These are phyloP conservation scores for Chlorella sorokiniana DNA, from an alignment of 139 green algal genomes.

Conservation along the genomic window DNA sequence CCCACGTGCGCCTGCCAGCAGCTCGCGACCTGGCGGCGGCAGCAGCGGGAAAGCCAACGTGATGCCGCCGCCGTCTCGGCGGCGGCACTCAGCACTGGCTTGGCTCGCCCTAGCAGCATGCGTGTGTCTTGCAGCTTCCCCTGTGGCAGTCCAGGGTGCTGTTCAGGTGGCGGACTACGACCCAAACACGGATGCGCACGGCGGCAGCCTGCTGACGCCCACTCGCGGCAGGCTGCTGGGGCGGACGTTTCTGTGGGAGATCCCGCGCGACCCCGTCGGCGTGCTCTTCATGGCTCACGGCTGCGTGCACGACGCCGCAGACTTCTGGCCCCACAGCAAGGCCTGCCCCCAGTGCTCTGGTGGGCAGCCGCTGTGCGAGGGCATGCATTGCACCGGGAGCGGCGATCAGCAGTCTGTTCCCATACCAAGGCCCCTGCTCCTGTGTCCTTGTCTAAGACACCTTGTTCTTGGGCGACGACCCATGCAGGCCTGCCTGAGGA, in stretches of 20 bases:
- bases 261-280: conserved; percentile 14
- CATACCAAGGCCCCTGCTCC: too few relatives aligned
- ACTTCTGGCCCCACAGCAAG: conserved; percentile 15
- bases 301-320: conserved; percentile 26
- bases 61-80: too few relatives aligned
- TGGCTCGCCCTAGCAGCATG: too few relatives aligned
- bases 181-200: neutral
- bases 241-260: conserved; percentile 2
- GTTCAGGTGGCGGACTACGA: neutral
- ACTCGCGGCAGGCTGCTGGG: neutral
- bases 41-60: too few relatives aligned
- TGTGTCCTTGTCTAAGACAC: too few relatives aligned
- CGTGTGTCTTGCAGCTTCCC: too few relatives aligned
- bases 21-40: too few relatives aligned
- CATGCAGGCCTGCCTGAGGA: conserved; percentile 28
- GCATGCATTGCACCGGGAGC: too few relatives aligned
- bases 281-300: conserved; percentile 28
- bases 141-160: neutral
- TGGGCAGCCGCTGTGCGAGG: neutral
- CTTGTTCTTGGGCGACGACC: neutral
- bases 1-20: too few relatives aligned
- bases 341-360: conserved; percentile 24
- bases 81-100: too few relatives aligned
- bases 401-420: too few relatives aligned
- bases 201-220: conserved; percentile 4